A percentile compares a stretch with the other conserved stretches of the same genome.
These are phyloP conservation scores for Datura wrightii DNA, from an alignment of 257 asterid genomes.

Conservation along the genomic window DNA sequence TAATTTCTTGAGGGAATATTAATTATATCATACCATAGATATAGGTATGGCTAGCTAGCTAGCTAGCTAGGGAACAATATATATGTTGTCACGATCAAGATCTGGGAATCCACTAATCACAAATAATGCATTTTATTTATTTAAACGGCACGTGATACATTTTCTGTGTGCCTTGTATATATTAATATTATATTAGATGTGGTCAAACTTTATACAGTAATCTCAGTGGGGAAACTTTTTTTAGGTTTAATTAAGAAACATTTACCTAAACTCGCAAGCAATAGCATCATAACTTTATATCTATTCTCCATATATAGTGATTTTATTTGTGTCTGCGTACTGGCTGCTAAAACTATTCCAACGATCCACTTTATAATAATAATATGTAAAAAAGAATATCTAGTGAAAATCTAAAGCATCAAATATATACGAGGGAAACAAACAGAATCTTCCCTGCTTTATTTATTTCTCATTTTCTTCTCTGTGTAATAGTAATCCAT, in stretches of 20 bases:
- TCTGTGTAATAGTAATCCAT: background rate
- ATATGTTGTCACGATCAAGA: background rate
- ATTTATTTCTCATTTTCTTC: background rate
- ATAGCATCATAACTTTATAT: conserved; percentile 27
- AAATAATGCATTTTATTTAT: background rate
- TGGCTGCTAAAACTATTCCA: background rate
- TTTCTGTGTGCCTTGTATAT: background rate
- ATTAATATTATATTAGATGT: background rate
- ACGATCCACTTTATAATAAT: background rate
- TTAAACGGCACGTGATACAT: conserved; percentile 13
- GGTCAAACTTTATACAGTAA: background rate
- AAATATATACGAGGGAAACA: conserved; percentile 1
- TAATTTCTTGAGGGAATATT: background rate
- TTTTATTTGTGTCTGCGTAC: background rate
- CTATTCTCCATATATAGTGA: background rate
- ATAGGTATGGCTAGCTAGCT: background rate
- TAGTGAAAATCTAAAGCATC: background rate
- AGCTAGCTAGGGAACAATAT: background rate
- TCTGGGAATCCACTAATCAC: conserved; percentile 16
- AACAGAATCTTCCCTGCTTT: conserved; percentile 1
- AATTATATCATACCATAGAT: conserved; percentile 10
- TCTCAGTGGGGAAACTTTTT: background rate
- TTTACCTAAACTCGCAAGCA: conserved; percentile 18
- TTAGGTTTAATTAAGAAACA: background rate
- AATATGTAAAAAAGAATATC: background rate